These are phyloP conservation scores for Gastrolobium villosum DNA, from an alignment of 306 rosid genomes.

Conservation along the genomic window DNA sequence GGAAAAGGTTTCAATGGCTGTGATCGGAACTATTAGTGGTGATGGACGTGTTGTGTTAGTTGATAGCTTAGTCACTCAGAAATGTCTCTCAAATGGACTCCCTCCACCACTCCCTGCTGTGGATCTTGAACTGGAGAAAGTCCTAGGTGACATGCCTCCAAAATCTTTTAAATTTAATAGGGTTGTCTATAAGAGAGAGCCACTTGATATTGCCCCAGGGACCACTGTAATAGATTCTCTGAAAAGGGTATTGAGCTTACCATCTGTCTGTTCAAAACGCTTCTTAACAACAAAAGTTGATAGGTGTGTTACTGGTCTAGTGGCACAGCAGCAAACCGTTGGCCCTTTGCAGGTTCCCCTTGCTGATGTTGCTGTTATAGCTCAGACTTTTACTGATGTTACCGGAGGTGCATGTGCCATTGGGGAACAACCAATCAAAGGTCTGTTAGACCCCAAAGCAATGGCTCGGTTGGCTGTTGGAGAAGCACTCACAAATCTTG, in stretches of 20 bases:
- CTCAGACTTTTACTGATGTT: slow-evolving; percentile 74
- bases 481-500: slow-evolving; percentile 96
- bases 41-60: slow-evolving; percentile 78
- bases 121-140: slow-evolving; percentile 89
- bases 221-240: slow-evolving; percentile 69
- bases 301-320: slow-evolving; percentile 89
- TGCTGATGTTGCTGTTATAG: slow-evolving; percentile 89
- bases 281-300: slow-evolving; percentile 84
- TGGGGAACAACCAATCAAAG: slow-evolving; percentile 94
- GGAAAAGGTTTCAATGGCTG: slow-evolving; percentile 93
- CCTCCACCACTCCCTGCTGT: slow-evolving; percentile 83
- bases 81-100: slow-evolving; percentile 60
- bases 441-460: slow-evolving; percentile 86
- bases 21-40: slow-evolving; percentile 83
- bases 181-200: slow-evolving; percentile 64
- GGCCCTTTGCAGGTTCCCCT: slow-evolving; percentile 92
- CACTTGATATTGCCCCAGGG: slow-evolving; percentile 85
- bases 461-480: slow-evolving; percentile 97
- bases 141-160: slow-evolving; percentile 95
- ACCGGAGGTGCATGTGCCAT: slow-evolving; percentile 95
- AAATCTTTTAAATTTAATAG: slow-evolving; percentile 74
- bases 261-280: slow-evolving; percentile 85
- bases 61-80: slow-evolving; percentile 71
- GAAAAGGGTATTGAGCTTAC: slow-evolving; percentile 84
- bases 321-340: slow-evolving; percentile 93